Percentiles rank a stretch among this genome's conserved stretches.
Evolutionary conservation across 768 basidiomycete species (phyloP).

Genomic region (Boletellus ananas): DNA sequence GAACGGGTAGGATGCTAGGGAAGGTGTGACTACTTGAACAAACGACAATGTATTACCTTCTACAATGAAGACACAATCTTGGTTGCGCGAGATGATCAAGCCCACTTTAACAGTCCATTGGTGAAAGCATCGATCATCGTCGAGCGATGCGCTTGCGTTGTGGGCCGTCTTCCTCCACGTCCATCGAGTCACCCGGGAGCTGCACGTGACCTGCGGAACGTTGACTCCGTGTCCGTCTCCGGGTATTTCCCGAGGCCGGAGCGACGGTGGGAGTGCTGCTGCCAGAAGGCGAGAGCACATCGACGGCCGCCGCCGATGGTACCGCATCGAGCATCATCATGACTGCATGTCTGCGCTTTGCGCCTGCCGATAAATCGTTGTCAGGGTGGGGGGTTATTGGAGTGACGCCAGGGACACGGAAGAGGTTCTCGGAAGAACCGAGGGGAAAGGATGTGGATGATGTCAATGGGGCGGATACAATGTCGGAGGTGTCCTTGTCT

Average conservation of each 20-base stretch:
- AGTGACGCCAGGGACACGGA: conserved; percentile 24
- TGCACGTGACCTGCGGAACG: conserved; percentile 37
- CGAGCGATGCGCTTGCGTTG: conserved; percentile 73
- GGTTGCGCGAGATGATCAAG: not conserved
- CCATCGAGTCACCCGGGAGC: conserved; percentile 54
- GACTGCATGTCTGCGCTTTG: conserved; percentile 73
- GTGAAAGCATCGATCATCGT: conserved; percentile 35
- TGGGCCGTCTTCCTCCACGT: conserved; percentile 71
- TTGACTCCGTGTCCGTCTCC: conserved; percentile 56
- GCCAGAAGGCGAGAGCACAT: conserved; percentile 36
- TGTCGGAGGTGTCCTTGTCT: conserved; percentile 30
- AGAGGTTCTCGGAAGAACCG: conserved; percentile 27
- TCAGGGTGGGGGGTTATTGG: conserved; percentile 32
- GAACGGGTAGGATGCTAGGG: conserved; percentile 1
- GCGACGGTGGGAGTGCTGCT: conserved; percentile 23
- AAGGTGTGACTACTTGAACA: conserved; percentile 9
- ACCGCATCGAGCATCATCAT: conserved; percentile 72
- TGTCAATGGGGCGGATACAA: conserved; percentile 9
- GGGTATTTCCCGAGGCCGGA: conserved; percentile 31
- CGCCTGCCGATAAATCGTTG: conserved; percentile 45
- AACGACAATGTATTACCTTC: conserved; percentile 2
- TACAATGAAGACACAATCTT: conserved; percentile 5
- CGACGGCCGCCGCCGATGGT: conserved; percentile 36
- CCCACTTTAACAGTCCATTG: not conserved
- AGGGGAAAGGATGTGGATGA: conserved; percentile 22